These are phyloP conservation scores for Pezicula neosporulosa DNA, from an alignment of 2,329 filamentous ascomycete genomes.

Conservation along the genomic window DNA sequence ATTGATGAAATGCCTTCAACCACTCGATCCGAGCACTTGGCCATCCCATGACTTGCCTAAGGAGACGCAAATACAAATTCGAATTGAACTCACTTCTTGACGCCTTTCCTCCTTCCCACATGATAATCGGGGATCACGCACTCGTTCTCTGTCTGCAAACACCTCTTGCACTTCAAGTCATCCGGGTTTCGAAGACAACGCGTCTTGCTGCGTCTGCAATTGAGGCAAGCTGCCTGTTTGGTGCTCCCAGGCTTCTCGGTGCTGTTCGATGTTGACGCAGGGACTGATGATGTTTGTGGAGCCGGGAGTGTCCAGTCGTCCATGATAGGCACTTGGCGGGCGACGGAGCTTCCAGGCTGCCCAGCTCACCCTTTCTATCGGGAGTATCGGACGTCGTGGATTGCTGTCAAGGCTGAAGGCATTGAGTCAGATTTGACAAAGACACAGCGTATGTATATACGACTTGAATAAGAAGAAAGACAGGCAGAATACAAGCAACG, in stretches of 20 bases:
- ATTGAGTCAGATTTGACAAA: too few species aligned
- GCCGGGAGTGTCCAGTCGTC: not conserved
- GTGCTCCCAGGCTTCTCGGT: not conserved
- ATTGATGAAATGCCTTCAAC: too few species aligned
- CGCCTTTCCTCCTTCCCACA: slow-evolving; percentile 69
- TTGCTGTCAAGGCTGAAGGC: too few species aligned
- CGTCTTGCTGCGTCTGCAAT: slow-evolving; percentile 65
- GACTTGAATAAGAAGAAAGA: too few species aligned
- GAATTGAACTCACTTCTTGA: slow-evolving; percentile 60
- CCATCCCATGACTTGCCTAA: too few species aligned
- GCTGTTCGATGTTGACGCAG: not conserved
- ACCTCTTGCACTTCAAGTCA: slow-evolving; percentile 56
- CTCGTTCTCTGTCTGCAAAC: slow-evolving; percentile 52
- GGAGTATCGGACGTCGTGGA: too few species aligned
- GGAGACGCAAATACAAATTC: not conserved
- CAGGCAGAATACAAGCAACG: too few species aligned
- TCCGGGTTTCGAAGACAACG: slow-evolving; percentile 57
- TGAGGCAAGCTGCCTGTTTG: slow-evolving; percentile 53
- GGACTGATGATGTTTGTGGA: not conserved
- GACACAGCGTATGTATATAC: too few species aligned
- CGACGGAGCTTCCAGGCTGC: not conserved
- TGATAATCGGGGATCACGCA: slow-evolving; percentile 72
- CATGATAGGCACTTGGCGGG: not conserved
- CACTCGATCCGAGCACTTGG: too few species aligned
- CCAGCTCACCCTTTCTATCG: too few species aligned